phyloP scores from a whole-genome alignment of 345 rosid species.

The Brassica juncea region DNA sequence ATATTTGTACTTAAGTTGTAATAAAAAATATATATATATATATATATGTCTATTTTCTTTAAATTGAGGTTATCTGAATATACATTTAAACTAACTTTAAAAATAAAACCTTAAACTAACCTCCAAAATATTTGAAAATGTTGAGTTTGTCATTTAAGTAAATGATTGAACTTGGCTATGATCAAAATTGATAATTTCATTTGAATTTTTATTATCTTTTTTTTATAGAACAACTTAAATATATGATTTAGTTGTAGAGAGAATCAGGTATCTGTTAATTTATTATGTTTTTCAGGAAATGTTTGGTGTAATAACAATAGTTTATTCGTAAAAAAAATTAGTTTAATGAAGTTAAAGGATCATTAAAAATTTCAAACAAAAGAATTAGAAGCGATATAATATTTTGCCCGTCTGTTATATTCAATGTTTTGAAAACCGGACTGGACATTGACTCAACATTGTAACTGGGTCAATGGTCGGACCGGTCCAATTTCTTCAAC shows the following conservation, averaged over 20 bases:
- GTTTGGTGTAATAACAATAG: neutral
- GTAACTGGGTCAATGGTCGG: too few species aligned
- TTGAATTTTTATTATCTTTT: too few species aligned
- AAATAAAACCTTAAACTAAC: neutral
- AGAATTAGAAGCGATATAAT: neutral
- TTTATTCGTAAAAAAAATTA: too few species aligned
- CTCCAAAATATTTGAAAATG: neutral
- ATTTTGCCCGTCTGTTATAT: neutral
- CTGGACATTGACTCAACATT: too few species aligned
- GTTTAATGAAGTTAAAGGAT: neutral
- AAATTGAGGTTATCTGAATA: neutral
- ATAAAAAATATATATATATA: too few species aligned
- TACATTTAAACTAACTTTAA: neutral
- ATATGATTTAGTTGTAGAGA: neutral
- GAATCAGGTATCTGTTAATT: neutral
- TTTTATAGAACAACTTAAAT: neutral
- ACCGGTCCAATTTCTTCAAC: too few species aligned
- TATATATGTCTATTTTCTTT: too few species aligned
- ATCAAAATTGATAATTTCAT: neutral
- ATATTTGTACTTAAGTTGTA: too few species aligned
- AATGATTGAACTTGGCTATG: neutral
- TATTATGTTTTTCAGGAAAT: neutral
- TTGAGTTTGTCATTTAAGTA: neutral
- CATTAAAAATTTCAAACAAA: neutral
- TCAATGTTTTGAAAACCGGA: neutral